Evolutionary conservation across 2,329 filamentous ascomycete species (phyloP), one percentile per base, ranked within the genome.

Genomic region (Aspergillus fischeri): DNA sequence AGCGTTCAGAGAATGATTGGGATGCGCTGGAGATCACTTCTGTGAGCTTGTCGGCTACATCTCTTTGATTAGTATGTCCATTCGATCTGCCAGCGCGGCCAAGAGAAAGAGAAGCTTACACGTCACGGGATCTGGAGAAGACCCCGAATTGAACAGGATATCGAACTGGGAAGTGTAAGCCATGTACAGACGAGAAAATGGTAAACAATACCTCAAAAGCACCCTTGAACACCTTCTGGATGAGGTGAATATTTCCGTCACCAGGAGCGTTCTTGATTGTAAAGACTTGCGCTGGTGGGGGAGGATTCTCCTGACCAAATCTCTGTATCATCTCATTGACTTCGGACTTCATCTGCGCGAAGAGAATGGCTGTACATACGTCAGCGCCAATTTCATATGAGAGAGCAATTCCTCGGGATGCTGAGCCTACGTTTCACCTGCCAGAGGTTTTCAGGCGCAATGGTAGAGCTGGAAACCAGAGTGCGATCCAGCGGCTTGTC

Each of bases 181-280:
- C 8, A 20, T 21, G 28, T 45, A 9, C 32, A 6, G 10, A 8
- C 20, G 6, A 25, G 10, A 3, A 29, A 1, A 9, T 5, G 4
- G 35, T 9, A n/a, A 24, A 14, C 51, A 56, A 60, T 67, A 81
- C 79, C 75, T 88, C 91, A 68, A 97, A 99, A 1, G 87, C 74
- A 1, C 94, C 93, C 66, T 92, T 84, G 66, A 96, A 97, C 2
- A 92, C 85, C 76, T 96, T 97, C 75, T 99, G 91, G 17, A 97
- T 81, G 44, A 96, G 77, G 62, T 99, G 93, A 14, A 91, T 77
- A 68, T 97, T 97, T 29, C 92, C 93, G 28, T 71, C 62, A 6
- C 70, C 72, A 21, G 70, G 71, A 11, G 75, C 74, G 71, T 96
- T 88, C 48, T 80, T 75, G 54, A 97, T 81, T 6, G 90, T 90